Evolutionary conservation across 1,139 yeast genomes (phyloP), one percentile per base, ranked within the genome.

Genomic region (Kurtzmaniella quercitrusa): DNA sequence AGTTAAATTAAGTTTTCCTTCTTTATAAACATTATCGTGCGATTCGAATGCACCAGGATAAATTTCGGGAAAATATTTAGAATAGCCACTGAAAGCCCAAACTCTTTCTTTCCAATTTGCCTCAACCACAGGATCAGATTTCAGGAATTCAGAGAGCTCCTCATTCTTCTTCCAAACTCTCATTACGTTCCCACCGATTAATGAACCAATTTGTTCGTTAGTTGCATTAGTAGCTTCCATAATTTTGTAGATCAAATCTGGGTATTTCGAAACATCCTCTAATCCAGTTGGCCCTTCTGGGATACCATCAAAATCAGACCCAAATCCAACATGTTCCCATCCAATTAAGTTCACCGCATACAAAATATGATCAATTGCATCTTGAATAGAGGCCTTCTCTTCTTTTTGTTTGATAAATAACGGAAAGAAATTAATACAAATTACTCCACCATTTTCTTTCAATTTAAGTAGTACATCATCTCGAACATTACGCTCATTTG

Each of bases 251-350:
- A 77, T 54, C 41, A 77, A 58, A 40, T 73, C 77, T 0, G 82
- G 82, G 49, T 75, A 77, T 49, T 75, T 75, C 12, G 80, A 73
- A 2, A 75, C 81, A 50, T 75, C 79, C 50, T 75, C 81, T 16
- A 77, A 57, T 0, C 80, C 82, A 15, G 44, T 53, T 2, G 82
- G 81, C 2, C 75, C 77, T 11, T 52, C 51, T 2, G 72, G 73
- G 34, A 75, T 75, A 18, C 81, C 81, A 52, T 77, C 82, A 48
- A 75, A 76, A 54, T 77, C 82, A 2, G 76, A 68, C 1, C 82
- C 82, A 29, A 77, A 56, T 0, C 81, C 81, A 38, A 77, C 80
- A 54, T 73, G 75, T 29, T 71, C 77, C 79, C 79, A 76, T 1
- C 81, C 82, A 42, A 74, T 70, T 4, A 68, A 48, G 25, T 71